A percentile compares a stretch with the other conserved stretches of the same genome.
These are phyloP conservation scores for Vitis labrusca DNA, from an alignment of 164 flowering plant genomes.

Conservation along the genomic window DNA sequence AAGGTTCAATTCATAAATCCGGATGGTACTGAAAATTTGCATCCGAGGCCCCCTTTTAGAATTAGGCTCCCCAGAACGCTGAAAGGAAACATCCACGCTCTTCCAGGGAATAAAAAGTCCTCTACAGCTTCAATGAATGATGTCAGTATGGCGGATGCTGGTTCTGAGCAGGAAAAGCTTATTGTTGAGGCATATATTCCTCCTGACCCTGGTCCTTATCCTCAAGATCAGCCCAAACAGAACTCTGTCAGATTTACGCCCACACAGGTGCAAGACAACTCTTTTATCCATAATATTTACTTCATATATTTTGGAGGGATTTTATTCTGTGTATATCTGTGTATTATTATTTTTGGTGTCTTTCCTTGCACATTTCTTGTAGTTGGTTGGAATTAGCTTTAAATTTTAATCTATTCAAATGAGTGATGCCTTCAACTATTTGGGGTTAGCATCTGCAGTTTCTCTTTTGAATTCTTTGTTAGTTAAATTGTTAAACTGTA, in stretches of 20 bases:
- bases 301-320: neutral
- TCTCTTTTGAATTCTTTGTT: no score
- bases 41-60: conserved; percentile 81
- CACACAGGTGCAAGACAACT: conserved; percentile 62
- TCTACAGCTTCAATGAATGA: conserved; percentile 26
- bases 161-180: conserved; percentile 50
- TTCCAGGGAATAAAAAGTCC: conserved; percentile 62
- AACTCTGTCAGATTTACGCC: conserved; percentile 92
- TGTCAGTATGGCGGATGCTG: conserved; percentile 34
- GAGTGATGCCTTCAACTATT: no score
- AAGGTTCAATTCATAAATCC: conserved; percentile 71
- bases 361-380: no score
- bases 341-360: no score
- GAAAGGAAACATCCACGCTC: conserved; percentile 53
- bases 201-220: conserved; percentile 98
- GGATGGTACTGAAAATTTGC: conserved; percentile 62
- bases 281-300: neutral
- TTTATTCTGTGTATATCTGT: neutral
- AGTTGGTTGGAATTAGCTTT: no score
- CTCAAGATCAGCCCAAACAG: conserved; percentile 94
- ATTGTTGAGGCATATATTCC: conserved; percentile 87
- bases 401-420: no score
- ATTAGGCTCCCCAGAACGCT: conserved; percentile 64
- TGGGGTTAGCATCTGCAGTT: no score
- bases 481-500: no score